These are phyloP conservation scores for Alternaria longipes DNA, from an alignment of 2,329 filamentous ascomycete species.

Conservation along the genomic window DNA sequence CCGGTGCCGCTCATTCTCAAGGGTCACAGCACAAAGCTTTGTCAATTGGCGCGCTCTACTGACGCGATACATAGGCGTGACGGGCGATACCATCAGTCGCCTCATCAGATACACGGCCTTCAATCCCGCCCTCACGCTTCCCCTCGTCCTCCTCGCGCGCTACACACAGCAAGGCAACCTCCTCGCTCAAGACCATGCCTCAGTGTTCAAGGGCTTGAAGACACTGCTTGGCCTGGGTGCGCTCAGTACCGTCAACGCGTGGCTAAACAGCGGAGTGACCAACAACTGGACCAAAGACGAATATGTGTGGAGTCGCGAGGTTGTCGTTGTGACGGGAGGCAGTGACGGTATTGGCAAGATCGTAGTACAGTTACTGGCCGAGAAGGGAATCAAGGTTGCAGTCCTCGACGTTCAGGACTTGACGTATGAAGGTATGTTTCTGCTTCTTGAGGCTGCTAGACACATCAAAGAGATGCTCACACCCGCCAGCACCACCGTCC, in stretches of 20 bases:
- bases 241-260: slow-evolving; percentile 58
- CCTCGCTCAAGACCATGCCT: slow-evolving; percentile 57
- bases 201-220: slow-evolving; percentile 65
- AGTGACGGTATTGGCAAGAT: slow-evolving; percentile 76
- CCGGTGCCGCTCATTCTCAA: neutral
- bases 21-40: neutral
- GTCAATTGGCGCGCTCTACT: neutral
- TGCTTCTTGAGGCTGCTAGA: neutral
- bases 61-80: slow-evolving; percentile 36
- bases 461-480: neutral
- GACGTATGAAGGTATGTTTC: slow-evolving; percentile 58
- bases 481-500: slow-evolving; percentile 55
- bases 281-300: slow-evolving; percentile 63
- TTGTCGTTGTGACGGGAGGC: slow-evolving; percentile 79
- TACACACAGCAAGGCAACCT: slow-evolving; percentile 70
- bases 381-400: slow-evolving; percentile 71
- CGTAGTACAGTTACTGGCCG: slow-evolving; percentile 71
- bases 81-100: slow-evolving; percentile 66
- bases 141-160: slow-evolving; percentile 69
- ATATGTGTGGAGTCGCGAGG: slow-evolving; percentile 73
- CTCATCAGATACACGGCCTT: slow-evolving; percentile 69
- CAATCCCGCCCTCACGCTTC: slow-evolving; percentile 71
- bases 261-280: slow-evolving; percentile 60
- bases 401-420: slow-evolving; percentile 75
- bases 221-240: slow-evolving; percentile 64